These are phyloP conservation scores for Mucor saturninus DNA, from an alignment of 371 early-diverging fungal species.

Conservation along the genomic window DNA sequence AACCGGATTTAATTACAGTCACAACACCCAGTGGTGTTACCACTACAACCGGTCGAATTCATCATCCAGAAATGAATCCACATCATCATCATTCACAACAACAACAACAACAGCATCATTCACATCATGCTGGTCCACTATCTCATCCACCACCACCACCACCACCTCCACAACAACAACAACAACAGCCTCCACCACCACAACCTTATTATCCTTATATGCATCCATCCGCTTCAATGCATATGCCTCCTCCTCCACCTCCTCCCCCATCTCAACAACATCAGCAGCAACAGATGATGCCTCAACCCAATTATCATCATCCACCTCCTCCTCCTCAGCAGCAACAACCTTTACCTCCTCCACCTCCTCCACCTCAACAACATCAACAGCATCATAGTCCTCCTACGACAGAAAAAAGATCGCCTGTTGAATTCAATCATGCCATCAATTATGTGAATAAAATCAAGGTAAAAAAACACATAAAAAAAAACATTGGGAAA, in stretches of 20 bases:
- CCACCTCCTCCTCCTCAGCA: slow-evolving; percentile 14
- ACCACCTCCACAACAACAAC: too few species aligned
- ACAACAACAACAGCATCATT: too few species aligned
- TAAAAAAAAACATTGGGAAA: too few species aligned
- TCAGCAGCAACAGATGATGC: slow-evolving; percentile 19
- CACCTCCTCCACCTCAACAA: slow-evolving; percentile 6
- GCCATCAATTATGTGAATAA: slow-evolving; percentile 98
- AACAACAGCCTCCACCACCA: neutral
- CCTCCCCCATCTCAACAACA: slow-evolving; percentile 25
- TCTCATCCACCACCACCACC: slow-evolving; percentile 15
- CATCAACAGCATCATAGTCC: slow-evolving; percentile 12
- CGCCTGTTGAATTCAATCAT: slow-evolving; percentile 89
- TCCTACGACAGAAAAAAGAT: slow-evolving; percentile 13
- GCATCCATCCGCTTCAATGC: neutral
- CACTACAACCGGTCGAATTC: slow-evolving; percentile 19
- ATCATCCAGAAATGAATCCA: slow-evolving; percentile 60
- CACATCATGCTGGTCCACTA: too few species aligned
- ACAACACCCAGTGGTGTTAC: slow-evolving; percentile 79
- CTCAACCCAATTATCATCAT: slow-evolving; percentile 14
- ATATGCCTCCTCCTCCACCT: slow-evolving; percentile 6
- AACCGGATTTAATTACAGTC: slow-evolving; percentile 79
- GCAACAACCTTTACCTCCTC: slow-evolving; percentile 2
- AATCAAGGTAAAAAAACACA: slow-evolving; percentile 67
- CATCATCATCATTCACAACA: too few species aligned
- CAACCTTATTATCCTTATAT: slow-evolving; percentile 18